A percentile compares a stretch with the other conserved stretches of the same genome.
Conservation (phyloP, 169 alveolate genomes). For the Babesia divergens region DNA sequence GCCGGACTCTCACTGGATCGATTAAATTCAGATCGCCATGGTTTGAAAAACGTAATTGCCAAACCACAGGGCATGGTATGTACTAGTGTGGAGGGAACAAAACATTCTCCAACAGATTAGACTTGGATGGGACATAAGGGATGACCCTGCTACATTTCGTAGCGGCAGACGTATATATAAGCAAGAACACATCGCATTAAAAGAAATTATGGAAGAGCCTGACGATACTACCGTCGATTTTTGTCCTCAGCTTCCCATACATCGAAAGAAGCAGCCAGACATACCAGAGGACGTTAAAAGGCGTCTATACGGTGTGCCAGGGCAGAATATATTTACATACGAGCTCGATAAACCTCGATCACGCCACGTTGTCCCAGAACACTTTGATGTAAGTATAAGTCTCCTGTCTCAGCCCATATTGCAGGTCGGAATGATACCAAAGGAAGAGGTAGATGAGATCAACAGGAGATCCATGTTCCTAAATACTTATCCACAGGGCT, state of each 20-base stretch:
- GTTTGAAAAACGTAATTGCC: not conserved
- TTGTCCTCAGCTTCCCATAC: not conserved
- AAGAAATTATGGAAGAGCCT: slow-evolving; percentile 4
- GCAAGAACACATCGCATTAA: not conserved
- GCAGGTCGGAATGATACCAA: slow-evolving; percentile 55
- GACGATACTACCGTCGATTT: not conserved
- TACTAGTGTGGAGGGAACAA: not conserved
- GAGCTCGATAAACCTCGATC: slow-evolving; percentile 43
- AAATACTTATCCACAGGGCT: slow-evolving; percentile 15
- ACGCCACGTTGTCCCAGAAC: not conserved
- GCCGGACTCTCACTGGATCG: slow-evolving; percentile 12
- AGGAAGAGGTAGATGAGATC: not conserved
- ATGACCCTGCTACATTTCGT: not conserved
- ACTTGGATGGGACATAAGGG: slow-evolving; percentile 12
- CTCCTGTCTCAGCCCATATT: not conserved
- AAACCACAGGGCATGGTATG: slow-evolving; percentile 13
- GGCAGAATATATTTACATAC: slow-evolving; percentile 52
- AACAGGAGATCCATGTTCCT: not conserved
- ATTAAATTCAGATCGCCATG: slow-evolving; percentile 4
- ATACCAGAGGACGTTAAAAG: slow-evolving; percentile 21
- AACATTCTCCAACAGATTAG: not conserved
- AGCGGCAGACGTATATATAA: slow-evolving; percentile 14
- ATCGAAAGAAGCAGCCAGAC: slow-evolving; percentile 45
- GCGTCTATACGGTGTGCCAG: slow-evolving; percentile 58
- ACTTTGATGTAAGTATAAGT: slow-evolving; percentile 31